Evolutionary conservation across 2,329 filamentous ascomycete species (phyloP), one percentile per base, ranked within the genome.

Genomic region (Ascochyta rabiei): DNA sequence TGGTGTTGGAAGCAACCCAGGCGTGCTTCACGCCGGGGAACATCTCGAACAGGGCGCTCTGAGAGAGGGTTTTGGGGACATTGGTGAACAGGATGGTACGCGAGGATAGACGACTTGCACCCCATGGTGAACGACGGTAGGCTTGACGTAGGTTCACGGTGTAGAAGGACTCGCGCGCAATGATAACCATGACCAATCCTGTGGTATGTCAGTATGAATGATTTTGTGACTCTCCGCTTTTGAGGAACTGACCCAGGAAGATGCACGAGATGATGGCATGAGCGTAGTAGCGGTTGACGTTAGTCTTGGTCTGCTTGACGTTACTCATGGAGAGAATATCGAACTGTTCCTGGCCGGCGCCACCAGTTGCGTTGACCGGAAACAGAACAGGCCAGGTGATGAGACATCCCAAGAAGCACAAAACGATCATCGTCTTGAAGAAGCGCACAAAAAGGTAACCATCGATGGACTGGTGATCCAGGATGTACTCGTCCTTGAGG

Each of bases 81-180:
- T 76, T 78, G 57, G 79, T 74, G 64, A 80, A 81, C 4, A 82
- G 68, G 15, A 81, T 79, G 5, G 79, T 81, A 50, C 75, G 73
- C 26, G 79, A 72, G 3, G 80, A 81, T 9, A 81, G 62, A 39
- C 76, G 77, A 42, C 75, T 76, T 45, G 78, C 73, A 44, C 78
- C 75, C 48, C 69, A 72, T 13, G 77, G 75, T 19, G 77, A 77
- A 10, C 79, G 68, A 19, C 79, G 76, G 57, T 78, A 80, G 15
- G 79, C 79, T 62, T 81, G 79, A 33, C 80, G 75, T 6, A 80
- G 68, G 40, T 80, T 80, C 61, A 81, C 76, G n/a, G 77, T 70
- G 51, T 72, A 79, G 61, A 82, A 73, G 9, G 76, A 76, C 60
- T 82, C 80, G 41, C 76, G 69, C 3, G 75, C 77, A 57, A 80